phyloP scores from a whole-genome alignment of 2,329 filamentous ascomycete species.

The Knoxdaviesia capensis region DNA sequence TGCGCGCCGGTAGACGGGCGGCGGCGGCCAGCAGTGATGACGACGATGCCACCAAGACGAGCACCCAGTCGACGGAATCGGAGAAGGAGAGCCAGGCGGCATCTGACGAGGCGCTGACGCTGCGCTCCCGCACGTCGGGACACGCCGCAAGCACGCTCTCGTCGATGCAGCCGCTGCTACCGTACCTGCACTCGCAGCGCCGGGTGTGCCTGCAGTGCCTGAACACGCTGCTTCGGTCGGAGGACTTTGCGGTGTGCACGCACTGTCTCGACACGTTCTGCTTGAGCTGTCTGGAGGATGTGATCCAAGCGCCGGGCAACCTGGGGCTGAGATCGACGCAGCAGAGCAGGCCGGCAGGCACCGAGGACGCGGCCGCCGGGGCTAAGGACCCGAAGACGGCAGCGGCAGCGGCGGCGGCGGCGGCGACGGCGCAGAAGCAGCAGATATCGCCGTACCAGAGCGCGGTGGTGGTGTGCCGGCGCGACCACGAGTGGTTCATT shows the following conservation, averaged over 20 bases:
- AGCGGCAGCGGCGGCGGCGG: constrained; percentile 5
- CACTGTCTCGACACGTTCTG: constrained; percentile 20
- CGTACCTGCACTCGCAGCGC: constrained; percentile 13
- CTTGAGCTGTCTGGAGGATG: constrained; percentile 11
- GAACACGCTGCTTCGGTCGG: constrained; percentile 11
- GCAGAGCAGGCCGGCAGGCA: constrained; percentile 9
- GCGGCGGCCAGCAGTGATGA: too few species aligned
- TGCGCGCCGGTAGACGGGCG: constrained; percentile 2
- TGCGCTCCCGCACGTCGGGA: neutral
- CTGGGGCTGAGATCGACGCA: constrained; percentile 8
- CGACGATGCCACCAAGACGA: constrained; percentile 8
- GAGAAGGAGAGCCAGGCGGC: neutral
- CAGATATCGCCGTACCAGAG: constrained; percentile 11
- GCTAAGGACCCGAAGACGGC: constrained; percentile 10
- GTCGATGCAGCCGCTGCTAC: constrained; percentile 15
- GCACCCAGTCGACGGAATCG: neutral
- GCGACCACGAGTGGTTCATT: constrained; percentile 17
- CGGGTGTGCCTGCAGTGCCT: constrained; percentile 19
- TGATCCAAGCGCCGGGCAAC: constrained; percentile 10
- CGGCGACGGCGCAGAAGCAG: constrained; percentile 7
- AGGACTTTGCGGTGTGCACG: constrained; percentile 15
- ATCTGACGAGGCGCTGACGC: constrained; percentile 3
- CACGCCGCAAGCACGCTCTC: constrained; percentile 2
- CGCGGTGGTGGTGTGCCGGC: constrained; percentile 13
- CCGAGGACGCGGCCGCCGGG: neutral